phyloP scores from a whole-genome alignment of 2,329 filamentous ascomycete species.

The Paracoccidioides brasiliensis region DNA sequence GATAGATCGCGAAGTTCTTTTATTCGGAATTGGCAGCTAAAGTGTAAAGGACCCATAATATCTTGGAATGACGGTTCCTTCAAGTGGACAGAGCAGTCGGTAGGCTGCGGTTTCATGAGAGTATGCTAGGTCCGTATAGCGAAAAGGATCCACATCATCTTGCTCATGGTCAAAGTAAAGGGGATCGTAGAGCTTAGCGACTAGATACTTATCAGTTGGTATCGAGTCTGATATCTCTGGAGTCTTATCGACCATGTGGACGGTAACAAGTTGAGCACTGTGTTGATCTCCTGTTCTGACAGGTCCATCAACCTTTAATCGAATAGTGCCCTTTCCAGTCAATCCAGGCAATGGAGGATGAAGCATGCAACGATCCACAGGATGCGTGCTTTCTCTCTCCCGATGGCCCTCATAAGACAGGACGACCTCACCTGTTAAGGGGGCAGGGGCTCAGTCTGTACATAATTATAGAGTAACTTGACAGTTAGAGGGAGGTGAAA shows the following conservation, averaged over 20 bases:
- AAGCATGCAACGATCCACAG: too few relatives aligned
- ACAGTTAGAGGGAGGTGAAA: not conserved
- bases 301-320: not conserved
- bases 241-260: not conserved
- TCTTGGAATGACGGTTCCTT: conserved; percentile 1
- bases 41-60: conserved; percentile 5
- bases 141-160: conserved; percentile 3
- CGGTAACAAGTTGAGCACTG: conserved; percentile 1
- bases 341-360: too few relatives aligned
- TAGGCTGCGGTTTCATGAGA: conserved; percentile 1
- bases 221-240: not conserved
- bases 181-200: conserved; percentile 5
- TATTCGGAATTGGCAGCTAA: not conserved
- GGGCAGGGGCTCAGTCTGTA: not conserved
- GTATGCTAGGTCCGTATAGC: not conserved
- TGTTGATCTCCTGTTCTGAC: conserved; percentile 1
- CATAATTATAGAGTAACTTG: not conserved
- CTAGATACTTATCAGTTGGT: not conserved
- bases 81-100: not conserved
- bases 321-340: too few relatives aligned
- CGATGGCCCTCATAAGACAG: not conserved
- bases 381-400: too few relatives aligned
- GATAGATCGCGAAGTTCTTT: conserved; percentile 4
- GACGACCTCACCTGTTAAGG: not conserved
- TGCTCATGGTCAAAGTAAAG: conserved; percentile 2